A percentile compares a stretch with the other conserved stretches of the same genome.
Evolutionary conservation across 139 green algal species (phyloP).

Genomic region (Pleodorina starrii): DNA sequence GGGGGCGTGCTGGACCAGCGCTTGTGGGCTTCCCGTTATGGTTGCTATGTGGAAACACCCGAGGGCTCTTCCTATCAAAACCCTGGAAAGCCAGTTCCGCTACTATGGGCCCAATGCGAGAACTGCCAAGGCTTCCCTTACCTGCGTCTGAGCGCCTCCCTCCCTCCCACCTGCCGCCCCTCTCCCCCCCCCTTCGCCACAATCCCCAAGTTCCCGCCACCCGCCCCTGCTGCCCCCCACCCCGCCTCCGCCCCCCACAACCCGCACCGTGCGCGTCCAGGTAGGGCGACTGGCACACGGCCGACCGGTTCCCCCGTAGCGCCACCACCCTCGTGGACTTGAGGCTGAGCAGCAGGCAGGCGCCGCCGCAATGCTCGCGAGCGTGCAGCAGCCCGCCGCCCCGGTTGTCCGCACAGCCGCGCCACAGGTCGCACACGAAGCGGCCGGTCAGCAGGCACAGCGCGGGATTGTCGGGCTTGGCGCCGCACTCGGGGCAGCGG

Average conservation of each 20-base stretch:
- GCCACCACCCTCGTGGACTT: constrained; percentile 50
- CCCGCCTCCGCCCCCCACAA: neutral
- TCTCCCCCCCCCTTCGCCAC: too few species aligned
- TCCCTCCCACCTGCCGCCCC: too few species aligned
- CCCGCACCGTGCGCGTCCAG: constrained; percentile 57
- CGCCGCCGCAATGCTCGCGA: constrained; percentile 40
- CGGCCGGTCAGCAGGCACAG: constrained; percentile 58
- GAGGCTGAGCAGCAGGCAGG: constrained; percentile 51
- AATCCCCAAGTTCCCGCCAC: too few species aligned
- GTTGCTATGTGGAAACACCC: too few species aligned
- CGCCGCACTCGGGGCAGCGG: constrained; percentile 41
- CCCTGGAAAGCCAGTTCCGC: too few species aligned
- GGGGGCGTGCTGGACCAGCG: too few species aligned
- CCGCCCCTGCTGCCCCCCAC: too few species aligned
- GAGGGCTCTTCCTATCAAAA: too few species aligned
- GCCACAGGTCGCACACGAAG: constrained; percentile 49
- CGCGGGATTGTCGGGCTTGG: constrained; percentile 17
- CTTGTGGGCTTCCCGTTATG: too few species aligned
- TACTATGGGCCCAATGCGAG: too few species aligned
- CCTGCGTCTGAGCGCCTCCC: too few species aligned
- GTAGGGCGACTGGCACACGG: constrained; percentile 53
- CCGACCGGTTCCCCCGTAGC: constrained; percentile 14
- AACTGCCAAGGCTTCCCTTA: too few species aligned
- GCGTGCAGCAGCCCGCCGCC: constrained; percentile 54
- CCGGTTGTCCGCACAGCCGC: constrained; percentile 42